Base-by-base conservation (phyloP, 345 rosid species). In the Gossypium ekmanianum region DNA sequence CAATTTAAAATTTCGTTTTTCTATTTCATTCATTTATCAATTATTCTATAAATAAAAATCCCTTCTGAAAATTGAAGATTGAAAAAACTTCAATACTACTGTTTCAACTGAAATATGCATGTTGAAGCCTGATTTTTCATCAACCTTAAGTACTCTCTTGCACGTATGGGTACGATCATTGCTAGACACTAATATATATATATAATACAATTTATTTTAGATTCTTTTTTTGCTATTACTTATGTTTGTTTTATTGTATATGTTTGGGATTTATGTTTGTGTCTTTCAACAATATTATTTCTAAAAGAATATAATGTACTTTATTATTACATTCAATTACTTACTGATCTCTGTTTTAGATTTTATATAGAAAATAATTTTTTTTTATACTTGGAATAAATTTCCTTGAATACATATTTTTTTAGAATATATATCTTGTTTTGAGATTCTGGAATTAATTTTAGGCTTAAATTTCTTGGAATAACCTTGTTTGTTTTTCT, bases 181-280 rank as follows among this genome's bases (percentile, higher is more conserved):
- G 4, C 4, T 50, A 4, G 55, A 50, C n/a, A 10, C 2, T 50
- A 50, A 50, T 13, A 5, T 4, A 27, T 2, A 34, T 29, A 29
- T 29, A 34, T 1, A 34, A 34, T 34, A 34, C 2, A 34, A 5
- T 34, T 7, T 5, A 34, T 34, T 34, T 34, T 34, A 34, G 41
- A 34, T 34, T 16, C 17, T 52, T 14, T 5, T 51, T 51, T 52
- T 17, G 2, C 2, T 16, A 16, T 52, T 52, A n/a, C 6, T 5
- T 16, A 52, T 16, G 2, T 52, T 16, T 1, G 2, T 34, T 34
- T 34, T 34, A 34, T 5, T 34, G 0, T 5, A 4, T 34, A 34
- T 34, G 1, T 34, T 34, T 0, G 4, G 0, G 7, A 34, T 34
- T 34, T 34, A 4, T 34, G 1, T 0, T 0, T 4, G 0, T 4